Evolutionary conservation across 2,329 filamentous ascomycete species (phyloP).

Genomic region (Falciphora oryzae): DNA sequence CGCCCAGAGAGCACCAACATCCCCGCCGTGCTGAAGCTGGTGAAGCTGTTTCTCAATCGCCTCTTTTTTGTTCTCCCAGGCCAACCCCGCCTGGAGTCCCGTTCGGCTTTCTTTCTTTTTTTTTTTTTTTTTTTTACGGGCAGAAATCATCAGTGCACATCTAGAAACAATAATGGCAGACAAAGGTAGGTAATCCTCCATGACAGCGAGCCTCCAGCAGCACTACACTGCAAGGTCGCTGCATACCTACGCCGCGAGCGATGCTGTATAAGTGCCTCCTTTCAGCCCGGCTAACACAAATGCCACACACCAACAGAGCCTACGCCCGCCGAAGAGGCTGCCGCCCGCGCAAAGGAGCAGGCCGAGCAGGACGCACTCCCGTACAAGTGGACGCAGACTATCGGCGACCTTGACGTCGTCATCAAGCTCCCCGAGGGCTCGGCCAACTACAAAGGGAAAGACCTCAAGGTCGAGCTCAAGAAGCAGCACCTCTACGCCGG

Average conservation of each 20-base stretch:
- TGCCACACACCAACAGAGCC: conserved; percentile 33
- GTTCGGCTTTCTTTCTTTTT: not conserved
- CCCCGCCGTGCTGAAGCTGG: not conserved
- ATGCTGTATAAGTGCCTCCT: not conserved
- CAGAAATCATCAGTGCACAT: no score
- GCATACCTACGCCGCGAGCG: no score
- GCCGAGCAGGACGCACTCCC: conserved; percentile 87
- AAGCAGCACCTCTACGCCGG: conserved; percentile 72
- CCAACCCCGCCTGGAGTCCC: not conserved
- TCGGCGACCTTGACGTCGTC: conserved; percentile 77
- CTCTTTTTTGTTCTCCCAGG: not conserved
- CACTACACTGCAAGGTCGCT: no score
- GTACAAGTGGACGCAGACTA: conserved; percentile 96
- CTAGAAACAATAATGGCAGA: conserved; percentile 8
- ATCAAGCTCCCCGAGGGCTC: conserved; percentile 56
- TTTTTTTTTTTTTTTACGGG: no score
- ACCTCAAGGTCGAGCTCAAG: conserved; percentile 77
- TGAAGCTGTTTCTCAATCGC: conserved; percentile 4
- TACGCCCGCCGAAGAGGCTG: conserved; percentile 50
- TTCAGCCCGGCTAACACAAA: not conserved
- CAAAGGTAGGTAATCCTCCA: conserved; percentile 4
- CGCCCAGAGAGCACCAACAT: not conserved
- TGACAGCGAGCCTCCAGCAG: not conserved
- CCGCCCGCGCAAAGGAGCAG: conserved; percentile 63
- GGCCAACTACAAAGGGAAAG: conserved; percentile 75